These are phyloP conservation scores for Eucalyptus camaldulensis DNA, from an alignment of 345 rosid genomes.

Conservation along the genomic window DNA sequence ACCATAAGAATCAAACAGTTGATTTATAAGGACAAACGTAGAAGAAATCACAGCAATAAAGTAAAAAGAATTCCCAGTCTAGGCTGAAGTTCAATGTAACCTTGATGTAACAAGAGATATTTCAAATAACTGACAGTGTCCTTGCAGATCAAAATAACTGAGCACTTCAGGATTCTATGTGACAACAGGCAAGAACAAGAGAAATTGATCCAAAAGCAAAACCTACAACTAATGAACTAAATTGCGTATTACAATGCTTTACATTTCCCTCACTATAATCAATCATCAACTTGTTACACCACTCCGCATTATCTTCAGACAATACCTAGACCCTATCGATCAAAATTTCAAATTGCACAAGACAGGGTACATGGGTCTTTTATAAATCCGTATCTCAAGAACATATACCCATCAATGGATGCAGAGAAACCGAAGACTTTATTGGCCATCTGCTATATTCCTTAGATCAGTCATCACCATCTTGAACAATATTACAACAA, in stretches of 20 bases:
- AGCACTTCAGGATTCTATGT: rapidly evolving
- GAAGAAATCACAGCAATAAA: neutral
- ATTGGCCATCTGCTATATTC: neutral
- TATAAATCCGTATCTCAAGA: rapidly evolving
- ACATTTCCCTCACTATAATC: neutral
- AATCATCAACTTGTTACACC: rapidly evolving
- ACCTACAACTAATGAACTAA: neutral
- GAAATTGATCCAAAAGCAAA: neutral
- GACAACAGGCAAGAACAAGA: rapidly evolving
- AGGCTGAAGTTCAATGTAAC: neutral
- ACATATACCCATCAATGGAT: rapidly evolving
- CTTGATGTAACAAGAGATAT: neutral
- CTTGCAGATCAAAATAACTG: rapidly evolving
- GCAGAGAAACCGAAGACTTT: rapidly evolving
- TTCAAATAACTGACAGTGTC: rapidly evolving
- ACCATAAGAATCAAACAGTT: neutral
- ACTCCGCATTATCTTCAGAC: neutral
- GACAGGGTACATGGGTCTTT: neutral
- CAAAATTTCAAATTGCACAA: neutral
- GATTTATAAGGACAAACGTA: rapidly evolving
- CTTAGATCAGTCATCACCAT: rapidly evolving
- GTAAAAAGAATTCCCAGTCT: rapidly evolving
- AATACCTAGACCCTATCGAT: neutral
- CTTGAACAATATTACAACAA: rapidly evolving
- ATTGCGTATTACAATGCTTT: rapidly evolving